Evolutionary conservation across 129 eudicot genomes (phyloP).

Genomic region (Lactuca saligna): DNA sequence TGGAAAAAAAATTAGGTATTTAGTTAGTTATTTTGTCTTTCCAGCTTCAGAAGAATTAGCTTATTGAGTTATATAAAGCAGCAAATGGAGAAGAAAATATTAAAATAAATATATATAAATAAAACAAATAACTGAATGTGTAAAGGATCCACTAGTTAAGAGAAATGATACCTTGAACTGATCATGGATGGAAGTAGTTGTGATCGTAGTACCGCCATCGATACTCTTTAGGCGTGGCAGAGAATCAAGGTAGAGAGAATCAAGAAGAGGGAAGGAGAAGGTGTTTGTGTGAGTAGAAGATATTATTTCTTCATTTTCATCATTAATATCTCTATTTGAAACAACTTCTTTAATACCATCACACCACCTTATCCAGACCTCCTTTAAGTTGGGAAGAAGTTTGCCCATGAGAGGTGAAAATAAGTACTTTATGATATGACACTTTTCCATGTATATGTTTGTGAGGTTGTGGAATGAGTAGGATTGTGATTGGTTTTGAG

Average conservation of each 20-base stretch:
- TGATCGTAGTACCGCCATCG: background rate
- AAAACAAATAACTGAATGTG: no score
- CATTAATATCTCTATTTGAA: background rate
- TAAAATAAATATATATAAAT: background rate
- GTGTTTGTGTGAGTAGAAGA: background rate
- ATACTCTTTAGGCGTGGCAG: background rate
- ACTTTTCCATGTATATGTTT: fast-evolving
- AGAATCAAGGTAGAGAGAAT: background rate
- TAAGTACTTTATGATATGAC: conserved; percentile 7
- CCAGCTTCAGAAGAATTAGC: background rate
- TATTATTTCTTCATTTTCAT: background rate
- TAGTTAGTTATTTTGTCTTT: no score
- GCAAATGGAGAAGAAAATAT: background rate
- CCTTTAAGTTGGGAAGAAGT: background rate
- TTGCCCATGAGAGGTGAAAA: conserved; percentile 6
- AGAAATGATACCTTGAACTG: no score
- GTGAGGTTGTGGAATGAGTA: conserved; percentile 7
- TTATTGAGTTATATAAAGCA: background rate
- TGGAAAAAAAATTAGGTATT: no score
- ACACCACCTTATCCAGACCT: background rate
- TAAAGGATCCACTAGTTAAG: no score
- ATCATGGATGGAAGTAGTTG: background rate
- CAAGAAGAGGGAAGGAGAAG: background rate
- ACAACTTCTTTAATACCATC: conserved; percentile 11
- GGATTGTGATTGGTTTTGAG: background rate